Percentiles rank a stretch among this genome's conserved stretches.
Conservation (phyloP, 352 stramenopile species). For the Pythium inflatum region DNA sequence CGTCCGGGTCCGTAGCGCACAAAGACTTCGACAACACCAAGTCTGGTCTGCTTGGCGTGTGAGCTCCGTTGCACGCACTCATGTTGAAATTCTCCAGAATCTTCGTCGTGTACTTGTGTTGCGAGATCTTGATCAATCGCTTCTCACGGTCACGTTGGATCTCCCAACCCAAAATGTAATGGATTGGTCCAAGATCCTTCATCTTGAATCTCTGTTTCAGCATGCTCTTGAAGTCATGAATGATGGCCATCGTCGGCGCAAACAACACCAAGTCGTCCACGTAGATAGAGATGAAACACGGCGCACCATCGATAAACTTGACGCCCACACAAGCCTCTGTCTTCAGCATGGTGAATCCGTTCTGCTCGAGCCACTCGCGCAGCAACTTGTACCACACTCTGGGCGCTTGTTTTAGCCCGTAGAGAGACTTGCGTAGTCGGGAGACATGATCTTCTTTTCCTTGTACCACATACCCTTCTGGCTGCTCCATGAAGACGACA, state of each 20-base stretch:
- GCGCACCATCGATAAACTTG: slow-evolving; percentile 24
- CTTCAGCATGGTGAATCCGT: slow-evolving; percentile 26
- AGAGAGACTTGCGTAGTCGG: slow-evolving; percentile 24
- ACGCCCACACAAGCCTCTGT: slow-evolving; percentile 31
- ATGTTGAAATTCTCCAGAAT: slow-evolving; percentile 31
- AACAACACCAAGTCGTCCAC: slow-evolving; percentile 37
- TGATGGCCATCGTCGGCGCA: slow-evolving; percentile 21
- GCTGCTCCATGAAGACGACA: slow-evolving; percentile 32
- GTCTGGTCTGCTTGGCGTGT: slow-evolving; percentile 14
- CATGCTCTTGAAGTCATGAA: slow-evolving; percentile 21
- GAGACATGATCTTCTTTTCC: slow-evolving; percentile 31
- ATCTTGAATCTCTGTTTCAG: slow-evolving; percentile 22
- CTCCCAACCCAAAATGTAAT: slow-evolving; percentile 37
- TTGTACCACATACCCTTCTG: slow-evolving; percentile 13
- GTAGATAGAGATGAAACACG: slow-evolving; percentile 32
- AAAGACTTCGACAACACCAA: slow-evolving; percentile 28
- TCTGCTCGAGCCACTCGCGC: slow-evolving; percentile 17
- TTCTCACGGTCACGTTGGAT: slow-evolving; percentile 13
- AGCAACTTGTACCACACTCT: slow-evolving; percentile 32
- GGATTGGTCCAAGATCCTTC: slow-evolving; percentile 29
- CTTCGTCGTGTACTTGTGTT: slow-evolving; percentile 24
- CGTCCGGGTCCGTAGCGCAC: slow-evolving; percentile 24
- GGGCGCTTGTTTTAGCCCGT: slow-evolving; percentile 34
- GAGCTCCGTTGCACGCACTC: slow-evolving; percentile 26
- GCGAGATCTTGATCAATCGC: slow-evolving; percentile 22